Evolutionary conservation across 352 stramenopile genomes (phyloP).

Genomic region (Pythium chondricola): DNA sequence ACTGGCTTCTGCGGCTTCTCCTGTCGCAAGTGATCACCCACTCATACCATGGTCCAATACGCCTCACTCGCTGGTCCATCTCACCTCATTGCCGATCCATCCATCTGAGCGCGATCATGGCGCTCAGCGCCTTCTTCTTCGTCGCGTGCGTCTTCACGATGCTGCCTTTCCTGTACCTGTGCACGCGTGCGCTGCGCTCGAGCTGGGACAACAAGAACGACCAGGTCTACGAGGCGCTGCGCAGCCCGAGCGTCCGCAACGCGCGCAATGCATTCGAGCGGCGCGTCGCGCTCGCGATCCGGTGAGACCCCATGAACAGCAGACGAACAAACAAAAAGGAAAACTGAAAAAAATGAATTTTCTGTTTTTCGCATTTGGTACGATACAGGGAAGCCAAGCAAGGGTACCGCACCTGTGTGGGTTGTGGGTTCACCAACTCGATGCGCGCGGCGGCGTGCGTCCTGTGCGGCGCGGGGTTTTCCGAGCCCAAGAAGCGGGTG

Average conservation of each 20-base stretch:
- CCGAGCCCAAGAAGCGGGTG: no score
- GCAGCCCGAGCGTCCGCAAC: conserved; percentile 17
- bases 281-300: conserved; percentile 23
- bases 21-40: no score
- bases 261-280: conserved; percentile 12
- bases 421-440: conserved; percentile 19
- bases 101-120: neutral
- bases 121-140: conserved; percentile 13
- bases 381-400: conserved; percentile 7
- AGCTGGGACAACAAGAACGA: conserved; percentile 21
- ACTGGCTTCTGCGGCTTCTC: no score
- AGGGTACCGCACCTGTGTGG: conserved; percentile 7
- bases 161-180: conserved; percentile 14
- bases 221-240: conserved; percentile 19
- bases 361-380: neutral
- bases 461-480: conserved; percentile 9
- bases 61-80: no score
- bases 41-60: no score
- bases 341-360: neutral
- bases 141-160: conserved; percentile 11
- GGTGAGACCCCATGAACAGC: neutral
- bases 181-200: conserved; percentile 8
- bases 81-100: neutral
- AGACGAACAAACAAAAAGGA: neutral
- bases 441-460: conserved; percentile 13